phyloP scores from a whole-genome alignment of 139 green algal genomes.

The Coelastrella sp. region DNA sequence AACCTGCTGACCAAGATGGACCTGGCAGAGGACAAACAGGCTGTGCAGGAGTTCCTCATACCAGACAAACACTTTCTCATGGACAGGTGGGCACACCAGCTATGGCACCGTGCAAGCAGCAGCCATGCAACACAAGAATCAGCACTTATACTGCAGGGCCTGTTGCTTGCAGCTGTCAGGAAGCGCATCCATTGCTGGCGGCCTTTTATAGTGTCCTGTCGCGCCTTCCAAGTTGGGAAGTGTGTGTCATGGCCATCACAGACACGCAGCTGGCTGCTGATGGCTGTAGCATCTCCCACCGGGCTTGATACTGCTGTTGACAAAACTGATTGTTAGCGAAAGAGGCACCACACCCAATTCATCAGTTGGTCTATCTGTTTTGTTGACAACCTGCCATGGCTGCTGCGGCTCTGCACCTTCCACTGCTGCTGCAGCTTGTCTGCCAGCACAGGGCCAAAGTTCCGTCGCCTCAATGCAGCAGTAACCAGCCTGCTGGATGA shows the following conservation, averaged over 20 bases:
- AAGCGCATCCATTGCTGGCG: too few relatives aligned
- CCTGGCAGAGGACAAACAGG: slow-evolving; percentile 67
- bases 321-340: too few relatives aligned
- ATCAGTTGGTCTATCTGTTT: neutral
- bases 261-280: too few relatives aligned
- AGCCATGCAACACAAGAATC: neutral
- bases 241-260: too few relatives aligned
- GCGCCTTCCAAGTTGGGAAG: too few relatives aligned
- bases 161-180: too few relatives aligned
- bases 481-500: slow-evolving; percentile 85
- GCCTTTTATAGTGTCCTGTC: too few relatives aligned
- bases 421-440: slow-evolving; percentile 53
- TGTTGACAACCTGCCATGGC: neutral
- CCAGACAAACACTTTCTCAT: slow-evolving; percentile 77
- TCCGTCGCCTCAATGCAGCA: slow-evolving; percentile 76
- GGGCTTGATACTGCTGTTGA: too few relatives aligned
- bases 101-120: neutral
- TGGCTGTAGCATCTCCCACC: too few relatives aligned
- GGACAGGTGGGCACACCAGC: slow-evolving; percentile 19
- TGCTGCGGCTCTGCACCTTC: neutral
- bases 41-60: slow-evolving; percentile 81
- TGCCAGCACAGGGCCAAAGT: slow-evolving; percentile 69
- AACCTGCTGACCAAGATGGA: slow-evolving; percentile 99
- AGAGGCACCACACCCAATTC: too few relatives aligned
- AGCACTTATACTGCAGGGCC: too few relatives aligned